phyloP scores from a whole-genome alignment of 1,139 yeast species.

The Debaryomyces nepalensis region DNA sequence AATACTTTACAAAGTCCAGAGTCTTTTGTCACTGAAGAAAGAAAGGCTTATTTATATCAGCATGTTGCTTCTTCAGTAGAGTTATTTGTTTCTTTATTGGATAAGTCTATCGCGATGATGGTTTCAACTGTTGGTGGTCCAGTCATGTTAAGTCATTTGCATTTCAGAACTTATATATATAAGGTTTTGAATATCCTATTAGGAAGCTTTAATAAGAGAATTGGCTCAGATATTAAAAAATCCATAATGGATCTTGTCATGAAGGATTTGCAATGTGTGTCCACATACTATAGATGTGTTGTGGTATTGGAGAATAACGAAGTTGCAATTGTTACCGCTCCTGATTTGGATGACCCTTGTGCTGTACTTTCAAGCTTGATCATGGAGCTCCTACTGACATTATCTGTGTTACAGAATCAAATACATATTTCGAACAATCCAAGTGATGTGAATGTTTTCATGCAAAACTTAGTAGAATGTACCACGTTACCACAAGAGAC shows the following conservation, averaged over 20 bases:
- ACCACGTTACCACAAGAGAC: slow-evolving; percentile 33
- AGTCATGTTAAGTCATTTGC: slow-evolving; percentile 26
- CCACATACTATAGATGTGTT: slow-evolving; percentile 22
- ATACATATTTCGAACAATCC: slow-evolving; percentile 22
- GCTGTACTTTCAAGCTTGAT: slow-evolving; percentile 21
- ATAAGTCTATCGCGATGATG: slow-evolving; percentile 23
- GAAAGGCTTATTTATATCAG: slow-evolving; percentile 35
- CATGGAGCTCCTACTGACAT: slow-evolving; percentile 28
- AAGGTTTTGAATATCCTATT: slow-evolving; percentile 33
- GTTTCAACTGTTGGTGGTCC: slow-evolving; percentile 23
- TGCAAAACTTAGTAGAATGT: slow-evolving; percentile 28
- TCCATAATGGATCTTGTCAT: slow-evolving; percentile 21
- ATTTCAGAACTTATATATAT: slow-evolving; percentile 35
- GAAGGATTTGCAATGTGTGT: slow-evolving; percentile 27
- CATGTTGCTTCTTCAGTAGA: slow-evolving; percentile 30
- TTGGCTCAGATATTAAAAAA: slow-evolving; percentile 25
- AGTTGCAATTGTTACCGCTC: slow-evolving; percentile 15
- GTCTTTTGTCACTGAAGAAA: slow-evolving; percentile 39
- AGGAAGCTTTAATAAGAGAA: slow-evolving; percentile 39
- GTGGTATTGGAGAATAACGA: slow-evolving; percentile 17
- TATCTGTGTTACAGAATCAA: slow-evolving; percentile 35
- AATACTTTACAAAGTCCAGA: slow-evolving; percentile 59
- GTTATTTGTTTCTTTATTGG: slow-evolving; percentile 25
- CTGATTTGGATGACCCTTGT: slow-evolving; percentile 24
- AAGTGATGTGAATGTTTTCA: slow-evolving; percentile 21